Conservation (phyloP, 2,329 filamentous ascomycete genomes). For the Apiospora hydei region DNA sequence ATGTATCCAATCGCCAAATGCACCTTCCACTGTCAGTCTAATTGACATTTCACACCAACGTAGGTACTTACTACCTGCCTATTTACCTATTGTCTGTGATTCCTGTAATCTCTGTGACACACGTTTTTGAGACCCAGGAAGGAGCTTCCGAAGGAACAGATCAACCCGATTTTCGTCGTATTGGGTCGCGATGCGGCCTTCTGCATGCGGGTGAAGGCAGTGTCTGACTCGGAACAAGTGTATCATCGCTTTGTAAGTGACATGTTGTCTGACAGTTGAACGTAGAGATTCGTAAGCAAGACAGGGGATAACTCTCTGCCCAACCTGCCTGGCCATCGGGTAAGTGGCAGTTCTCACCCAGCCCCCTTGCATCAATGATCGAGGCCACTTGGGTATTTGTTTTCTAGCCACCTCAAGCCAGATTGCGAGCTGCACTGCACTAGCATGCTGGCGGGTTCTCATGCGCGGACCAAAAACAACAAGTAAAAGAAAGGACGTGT, state of each 20-base stretch:
- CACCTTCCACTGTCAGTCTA: background rate
- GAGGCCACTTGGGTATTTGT: background rate
- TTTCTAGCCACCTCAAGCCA: constrained; percentile 3
- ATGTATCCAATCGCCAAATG: background rate
- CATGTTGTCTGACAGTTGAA: background rate
- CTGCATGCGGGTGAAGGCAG: background rate
- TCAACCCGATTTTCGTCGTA: background rate
- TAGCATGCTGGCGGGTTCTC: background rate
- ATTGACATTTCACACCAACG: background rate
- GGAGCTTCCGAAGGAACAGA: background rate
- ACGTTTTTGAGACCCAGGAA: background rate
- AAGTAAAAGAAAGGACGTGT: background rate
- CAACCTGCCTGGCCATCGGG: background rate
- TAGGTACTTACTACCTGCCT: background rate
- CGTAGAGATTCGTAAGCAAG: background rate
- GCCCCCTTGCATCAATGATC: background rate
- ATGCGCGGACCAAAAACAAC: background rate
- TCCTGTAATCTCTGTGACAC: background rate
- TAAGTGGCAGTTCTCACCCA: background rate
- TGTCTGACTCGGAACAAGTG: constrained; percentile 10
- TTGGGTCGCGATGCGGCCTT: background rate
- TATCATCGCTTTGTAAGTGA: background rate
- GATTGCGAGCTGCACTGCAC: background rate
- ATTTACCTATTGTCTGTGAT: background rate
- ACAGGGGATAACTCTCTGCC: background rate